Percentiles rank a stretch among this genome's conserved stretches.
Conservation (phyloP, 306 rosid species). For the Cicer arietinum region DNA sequence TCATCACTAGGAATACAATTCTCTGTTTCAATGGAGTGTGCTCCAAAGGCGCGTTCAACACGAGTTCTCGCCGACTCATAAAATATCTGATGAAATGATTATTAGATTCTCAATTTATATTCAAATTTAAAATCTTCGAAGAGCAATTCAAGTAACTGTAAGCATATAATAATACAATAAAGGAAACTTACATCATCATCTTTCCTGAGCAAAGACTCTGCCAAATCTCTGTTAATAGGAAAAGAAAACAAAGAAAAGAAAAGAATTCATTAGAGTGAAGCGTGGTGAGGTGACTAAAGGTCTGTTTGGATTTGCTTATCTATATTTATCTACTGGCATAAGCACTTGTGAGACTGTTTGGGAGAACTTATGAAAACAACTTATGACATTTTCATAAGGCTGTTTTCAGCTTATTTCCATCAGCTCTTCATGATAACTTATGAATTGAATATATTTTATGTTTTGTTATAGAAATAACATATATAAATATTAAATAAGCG, state of each 20-base stretch:
- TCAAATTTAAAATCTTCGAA: slow-evolving; percentile 34
- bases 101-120: slow-evolving; percentile 35
- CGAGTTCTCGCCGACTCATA: slow-evolving; percentile 60
- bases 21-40: slow-evolving; percentile 41
- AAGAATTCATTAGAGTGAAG: not conserved
- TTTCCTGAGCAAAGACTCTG: slow-evolving; percentile 74
- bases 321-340: not conserved
- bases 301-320: not conserved
- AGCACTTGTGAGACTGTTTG: not conserved
- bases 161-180: slow-evolving; percentile 19
- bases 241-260: not conserved
- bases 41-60: slow-evolving; percentile 67
- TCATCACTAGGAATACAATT: slow-evolving; percentile 49
- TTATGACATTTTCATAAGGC: too few relatives aligned
- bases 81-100: slow-evolving; percentile 68
- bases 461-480: too few relatives aligned
- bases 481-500: too few relatives aligned
- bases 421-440: too few relatives aligned
- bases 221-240: slow-evolving; percentile 46
- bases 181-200: slow-evolving; percentile 83
- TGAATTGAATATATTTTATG: too few relatives aligned
- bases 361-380: not conserved
- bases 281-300: not conserved
- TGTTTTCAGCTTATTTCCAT: too few relatives aligned
- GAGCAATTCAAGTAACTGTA: slow-evolving; percentile 6